A percentile compares a stretch with the other conserved stretches of the same genome.
These are phyloP conservation scores for Vanrija humicola DNA, from an alignment of 1,284 basidiomycete genomes.

Conservation along the genomic window DNA sequence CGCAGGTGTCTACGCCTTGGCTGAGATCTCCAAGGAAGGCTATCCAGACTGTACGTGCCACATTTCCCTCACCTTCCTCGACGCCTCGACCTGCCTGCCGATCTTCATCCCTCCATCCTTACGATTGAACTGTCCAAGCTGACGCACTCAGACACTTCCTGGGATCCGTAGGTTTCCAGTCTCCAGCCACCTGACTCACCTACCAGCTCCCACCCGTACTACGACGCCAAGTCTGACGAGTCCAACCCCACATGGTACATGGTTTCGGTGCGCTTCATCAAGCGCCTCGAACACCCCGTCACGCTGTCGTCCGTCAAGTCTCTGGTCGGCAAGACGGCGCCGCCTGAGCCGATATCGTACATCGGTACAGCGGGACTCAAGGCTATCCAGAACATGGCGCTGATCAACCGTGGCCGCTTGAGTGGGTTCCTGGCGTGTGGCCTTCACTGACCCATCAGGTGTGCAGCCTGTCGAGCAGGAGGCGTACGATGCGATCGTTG, in stretches of 20 bases:
- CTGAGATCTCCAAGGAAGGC: conserved; percentile 74
- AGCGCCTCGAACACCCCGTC: conserved; percentile 67
- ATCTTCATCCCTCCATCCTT: neutral
- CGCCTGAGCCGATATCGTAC: conserved; percentile 61
- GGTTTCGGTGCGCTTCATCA: conserved; percentile 68
- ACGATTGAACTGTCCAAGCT: neutral
- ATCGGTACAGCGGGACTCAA: conserved; percentile 60
- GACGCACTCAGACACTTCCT: conserved; percentile 67
- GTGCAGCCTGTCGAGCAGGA: conserved; percentile 65
- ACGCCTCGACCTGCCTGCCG: neutral
- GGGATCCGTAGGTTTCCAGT: conserved; percentile 62
- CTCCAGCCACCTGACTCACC: neutral
- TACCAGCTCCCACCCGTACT: conserved; percentile 68
- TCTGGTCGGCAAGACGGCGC: conserved; percentile 53
- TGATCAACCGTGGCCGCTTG: conserved; percentile 77
- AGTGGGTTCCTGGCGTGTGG: conserved; percentile 63
- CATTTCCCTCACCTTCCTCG: neutral
- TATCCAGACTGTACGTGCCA: conserved; percentile 76
- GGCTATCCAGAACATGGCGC: conserved; percentile 64
- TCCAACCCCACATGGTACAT: conserved; percentile 87
- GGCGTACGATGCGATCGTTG: conserved; percentile 66
- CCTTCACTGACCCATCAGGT: conserved; percentile 21
- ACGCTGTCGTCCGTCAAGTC: conserved; percentile 71
- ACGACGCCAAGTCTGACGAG: conserved; percentile 73
- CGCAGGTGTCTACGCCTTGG: conserved; percentile 76